Percentiles rank a stretch among this genome's conserved stretches.
Conservation (phyloP, 2,329 filamentous ascomycete species). For the Simplicillium sp. region DNA sequence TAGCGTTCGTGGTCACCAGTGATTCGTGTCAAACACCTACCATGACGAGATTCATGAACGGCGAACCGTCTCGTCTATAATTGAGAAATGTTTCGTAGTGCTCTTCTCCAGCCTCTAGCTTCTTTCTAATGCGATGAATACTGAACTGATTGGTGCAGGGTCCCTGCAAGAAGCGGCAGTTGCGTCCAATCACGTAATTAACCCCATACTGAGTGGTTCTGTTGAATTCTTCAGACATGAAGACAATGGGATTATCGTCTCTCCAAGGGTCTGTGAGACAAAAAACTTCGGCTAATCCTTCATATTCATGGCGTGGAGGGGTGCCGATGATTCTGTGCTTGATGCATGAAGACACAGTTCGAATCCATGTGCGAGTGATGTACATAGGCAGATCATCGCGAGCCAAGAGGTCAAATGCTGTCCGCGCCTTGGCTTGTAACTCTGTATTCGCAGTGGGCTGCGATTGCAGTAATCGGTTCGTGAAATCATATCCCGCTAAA, state of each 20-base stretch:
- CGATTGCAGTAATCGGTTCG: conserved; percentile 6
- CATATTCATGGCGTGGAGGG: conserved; percentile 52
- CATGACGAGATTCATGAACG: conserved; percentile 62
- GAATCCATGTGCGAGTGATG: conserved; percentile 58
- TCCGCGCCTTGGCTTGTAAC: conserved; percentile 50
- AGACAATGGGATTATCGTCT: conserved; percentile 64
- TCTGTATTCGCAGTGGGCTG: conserved; percentile 41
- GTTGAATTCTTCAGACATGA: conserved; percentile 68
- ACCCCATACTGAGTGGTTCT: conserved; percentile 61
- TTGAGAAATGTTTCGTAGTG: conserved; percentile 68
- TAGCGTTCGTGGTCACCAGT: conserved; percentile 47
- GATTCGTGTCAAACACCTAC: neutral
- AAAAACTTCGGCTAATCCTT: conserved; percentile 67
- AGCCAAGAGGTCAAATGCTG: conserved; percentile 54
- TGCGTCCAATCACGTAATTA: conserved; percentile 60
- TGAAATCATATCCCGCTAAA: conserved; percentile 7
- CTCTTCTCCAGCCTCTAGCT: conserved; percentile 53
- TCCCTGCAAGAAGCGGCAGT: conserved; percentile 71
- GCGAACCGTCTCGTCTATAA: conserved; percentile 67
- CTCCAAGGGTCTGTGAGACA: conserved; percentile 66
- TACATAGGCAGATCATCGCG: conserved; percentile 62
- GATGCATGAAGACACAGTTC: conserved; percentile 58
- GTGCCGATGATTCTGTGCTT: conserved; percentile 57
- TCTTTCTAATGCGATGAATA: conserved; percentile 51
- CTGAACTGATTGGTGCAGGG: conserved; percentile 58